Base-by-base conservation (phyloP, 2,329 filamentous ascomycete genomes). In the Albophoma yamanashiensis region DNA sequence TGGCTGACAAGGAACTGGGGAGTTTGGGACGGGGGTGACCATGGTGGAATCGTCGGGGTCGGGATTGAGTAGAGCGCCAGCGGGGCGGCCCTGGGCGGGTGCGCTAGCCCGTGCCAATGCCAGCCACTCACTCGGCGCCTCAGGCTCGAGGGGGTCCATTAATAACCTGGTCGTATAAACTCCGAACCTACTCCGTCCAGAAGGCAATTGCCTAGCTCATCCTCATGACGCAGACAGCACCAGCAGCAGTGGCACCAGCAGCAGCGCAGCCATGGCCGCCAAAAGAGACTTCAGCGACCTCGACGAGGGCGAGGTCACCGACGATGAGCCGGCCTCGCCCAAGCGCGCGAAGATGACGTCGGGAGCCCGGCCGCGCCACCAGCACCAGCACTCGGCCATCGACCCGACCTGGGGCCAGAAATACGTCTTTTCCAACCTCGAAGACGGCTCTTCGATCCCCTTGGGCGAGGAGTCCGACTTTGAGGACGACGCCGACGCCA, bases 401-500 rank as follows among this genome's bases (percentile, higher is more conserved):
- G 82, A 91, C 69, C 81, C 84, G 12, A 82, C 84, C 2, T 90
- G 85, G 71, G 89, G 89, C 47, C 88, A 91, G 73, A 83, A 85
- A 71, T 84, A 85, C 67, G 88, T 88, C 52, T 89, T 92, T 66
- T 86, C 87, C 8, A 81, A 81, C n/a, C 73, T 84, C 17, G 81
- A 84, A 55, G 77, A 80, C 62, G 64, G 71, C n/a, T 72, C 75
- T 4, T 77, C 76, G 2, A 72, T 75, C 47, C 71, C 76, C 4
- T 73, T 70, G 12, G 82, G 82, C 56, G 81, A 84, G 45, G 85
- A 87, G 61, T 74, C 86, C 1, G 85, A 87, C 59, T 89, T 88
- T 65, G 87, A 88, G 56, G 85, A 87, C 56, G 83, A 87, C 59
- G 76, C 79, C 39, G 86, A 89, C 72, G 87, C 87, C 1, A 74